These are phyloP conservation scores for Talaromyces sp. DNA, from an alignment of 2,329 filamentous ascomycete species.

Conservation along the genomic window DNA sequence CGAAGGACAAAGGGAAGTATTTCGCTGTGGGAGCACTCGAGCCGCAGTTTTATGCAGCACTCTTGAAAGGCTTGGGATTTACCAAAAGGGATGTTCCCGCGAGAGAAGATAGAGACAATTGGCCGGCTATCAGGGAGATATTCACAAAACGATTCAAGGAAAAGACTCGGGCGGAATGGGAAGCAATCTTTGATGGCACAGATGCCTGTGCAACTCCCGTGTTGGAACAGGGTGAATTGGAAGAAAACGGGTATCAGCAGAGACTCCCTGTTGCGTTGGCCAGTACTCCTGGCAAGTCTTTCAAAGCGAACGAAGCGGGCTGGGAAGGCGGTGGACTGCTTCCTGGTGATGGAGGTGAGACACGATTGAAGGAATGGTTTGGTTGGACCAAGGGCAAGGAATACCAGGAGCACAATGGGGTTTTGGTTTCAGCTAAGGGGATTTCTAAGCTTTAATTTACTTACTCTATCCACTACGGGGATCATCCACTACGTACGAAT, in stretches of 20 bases:
- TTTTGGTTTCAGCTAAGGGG: constrained; percentile 49
- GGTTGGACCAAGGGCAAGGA: constrained; percentile 70
- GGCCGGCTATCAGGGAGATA: constrained; percentile 60
- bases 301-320: constrained; percentile 58
- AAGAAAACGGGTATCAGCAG: constrained; percentile 50
- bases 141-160: constrained; percentile 62
- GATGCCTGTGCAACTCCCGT: constrained; percentile 94
- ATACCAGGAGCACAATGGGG: constrained; percentile 62
- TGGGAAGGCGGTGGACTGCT: constrained; percentile 58
- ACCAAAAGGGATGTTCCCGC: constrained; percentile 40
- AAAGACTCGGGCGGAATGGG: constrained; percentile 75
- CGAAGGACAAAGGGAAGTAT: constrained; percentile 64
- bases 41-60: constrained; percentile 69
- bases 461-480: too few relatives aligned
- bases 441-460: constrained; percentile 9
- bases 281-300: constrained; percentile 61
- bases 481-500: not conserved
- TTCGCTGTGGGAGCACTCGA: constrained; percentile 90
- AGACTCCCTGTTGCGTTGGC: constrained; percentile 49
- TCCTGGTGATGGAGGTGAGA: constrained; percentile 68
- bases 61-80: constrained; percentile 65
- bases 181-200: constrained; percentile 76
- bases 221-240: constrained; percentile 67
- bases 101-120: constrained; percentile 57
- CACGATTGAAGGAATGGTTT: constrained; percentile 64